These are phyloP conservation scores for Vitis hybrid DNA, from an alignment of 177 flowering plant genomes.

Conservation along the genomic window DNA sequence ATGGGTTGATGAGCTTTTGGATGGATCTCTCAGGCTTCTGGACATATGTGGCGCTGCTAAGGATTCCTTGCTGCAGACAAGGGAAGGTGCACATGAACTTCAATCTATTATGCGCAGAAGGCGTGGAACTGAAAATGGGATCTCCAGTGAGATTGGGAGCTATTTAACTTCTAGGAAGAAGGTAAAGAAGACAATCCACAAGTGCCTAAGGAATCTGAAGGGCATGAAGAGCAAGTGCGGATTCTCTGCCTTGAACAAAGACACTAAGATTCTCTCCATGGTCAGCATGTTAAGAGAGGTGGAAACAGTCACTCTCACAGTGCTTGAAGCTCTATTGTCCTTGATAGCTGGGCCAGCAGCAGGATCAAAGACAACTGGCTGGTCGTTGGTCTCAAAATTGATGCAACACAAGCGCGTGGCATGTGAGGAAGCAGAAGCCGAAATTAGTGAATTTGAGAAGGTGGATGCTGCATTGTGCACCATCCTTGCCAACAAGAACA, in stretches of 20 bases:
- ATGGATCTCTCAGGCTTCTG: constrained; percentile 18
- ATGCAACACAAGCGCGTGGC: background rate
- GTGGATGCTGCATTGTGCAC: constrained; percentile 12
- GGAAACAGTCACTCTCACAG: constrained; percentile 16
- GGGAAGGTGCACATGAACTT: constrained; percentile 11
- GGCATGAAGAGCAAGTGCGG: background rate
- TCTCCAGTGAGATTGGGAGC: background rate
- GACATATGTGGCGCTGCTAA: constrained; percentile 16
- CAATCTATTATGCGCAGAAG: constrained; percentile 15
- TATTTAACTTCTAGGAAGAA: too few species aligned
- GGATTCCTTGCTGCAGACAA: constrained; percentile 15
- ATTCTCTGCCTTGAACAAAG: background rate
- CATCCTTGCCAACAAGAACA: background rate
- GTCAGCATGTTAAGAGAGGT: constrained; percentile 24
- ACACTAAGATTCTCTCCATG: constrained; percentile 3
- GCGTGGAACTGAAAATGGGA: constrained; percentile 6
- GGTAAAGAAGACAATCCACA: too few species aligned
- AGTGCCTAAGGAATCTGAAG: too few species aligned
- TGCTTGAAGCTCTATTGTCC: constrained; percentile 14
- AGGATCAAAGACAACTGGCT: constrained; percentile 9
- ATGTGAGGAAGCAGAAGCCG: background rate
- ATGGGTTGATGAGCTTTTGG: constrained; percentile 11
- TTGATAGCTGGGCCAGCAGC: constrained; percentile 8
- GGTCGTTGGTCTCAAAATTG: constrained; percentile 13
- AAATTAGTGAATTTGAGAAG: constrained; percentile 10